Conservation (phyloP, 139 green algal species). For the Volvox reticuliferus region DNA sequence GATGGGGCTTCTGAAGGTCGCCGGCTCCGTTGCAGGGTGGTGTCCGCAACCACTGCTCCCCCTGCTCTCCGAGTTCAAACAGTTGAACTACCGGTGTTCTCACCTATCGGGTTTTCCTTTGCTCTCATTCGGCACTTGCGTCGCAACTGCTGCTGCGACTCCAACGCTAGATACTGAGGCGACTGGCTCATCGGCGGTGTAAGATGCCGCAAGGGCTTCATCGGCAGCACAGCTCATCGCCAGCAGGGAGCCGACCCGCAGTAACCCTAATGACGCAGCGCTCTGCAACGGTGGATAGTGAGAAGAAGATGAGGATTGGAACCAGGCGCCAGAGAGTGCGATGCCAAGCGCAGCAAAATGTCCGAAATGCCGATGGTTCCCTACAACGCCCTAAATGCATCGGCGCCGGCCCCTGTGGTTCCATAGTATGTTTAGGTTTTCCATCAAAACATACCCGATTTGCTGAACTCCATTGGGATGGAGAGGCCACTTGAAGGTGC, state of each 20-base stretch:
- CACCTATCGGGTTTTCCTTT: constrained; percentile 10
- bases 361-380: not conserved
- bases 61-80: not conserved
- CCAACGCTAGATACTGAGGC: not conserved
- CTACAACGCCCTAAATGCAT: not conserved
- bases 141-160: not conserved
- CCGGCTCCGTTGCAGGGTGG: not conserved
- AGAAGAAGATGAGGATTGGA: not conserved
- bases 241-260: not conserved
- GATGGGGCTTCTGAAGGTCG: not conserved
- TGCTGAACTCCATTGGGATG: constrained; percentile 2
- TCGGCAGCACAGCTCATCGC: constrained; percentile 10
- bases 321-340: not conserved
- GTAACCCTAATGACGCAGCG: not conserved
- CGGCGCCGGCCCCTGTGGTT: not conserved
- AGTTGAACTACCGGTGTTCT: not conserved
- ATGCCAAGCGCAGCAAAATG: not conserved
- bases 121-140: not conserved
- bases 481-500: not conserved
- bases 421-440: too few relatives aligned
- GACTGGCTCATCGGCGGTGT: not conserved
- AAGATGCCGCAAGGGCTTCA: constrained; percentile 17
- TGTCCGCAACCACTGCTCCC: not conserved
- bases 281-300: not conserved
- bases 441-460: not conserved